Conservation (phyloP, 441 rosid species). For the Jatropha podagrica region DNA sequence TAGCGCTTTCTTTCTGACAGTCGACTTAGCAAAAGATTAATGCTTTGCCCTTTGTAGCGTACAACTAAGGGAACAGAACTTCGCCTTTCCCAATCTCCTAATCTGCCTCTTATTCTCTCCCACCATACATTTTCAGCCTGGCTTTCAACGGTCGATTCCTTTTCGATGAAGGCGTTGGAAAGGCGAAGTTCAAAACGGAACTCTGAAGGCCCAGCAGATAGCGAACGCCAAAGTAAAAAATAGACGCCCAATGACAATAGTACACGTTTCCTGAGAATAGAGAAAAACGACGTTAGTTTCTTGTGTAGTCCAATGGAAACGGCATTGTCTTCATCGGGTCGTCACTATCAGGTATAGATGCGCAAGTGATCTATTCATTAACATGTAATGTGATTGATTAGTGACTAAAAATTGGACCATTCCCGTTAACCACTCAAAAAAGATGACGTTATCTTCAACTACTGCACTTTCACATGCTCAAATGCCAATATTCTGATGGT, state of each 20-base stretch:
- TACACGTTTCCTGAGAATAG: slow-evolving; percentile 27
- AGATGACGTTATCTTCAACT: neutral
- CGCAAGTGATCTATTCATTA: too few species aligned
- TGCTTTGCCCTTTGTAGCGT: slow-evolving; percentile 12
- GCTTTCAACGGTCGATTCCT: slow-evolving; percentile 11
- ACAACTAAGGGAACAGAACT: slow-evolving; percentile 27
- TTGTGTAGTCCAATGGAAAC: too few species aligned
- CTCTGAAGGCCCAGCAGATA: neutral
- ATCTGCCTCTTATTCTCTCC: slow-evolving; percentile 27
- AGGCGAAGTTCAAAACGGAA: slow-evolving; percentile 2
- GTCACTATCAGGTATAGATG: too few species aligned
- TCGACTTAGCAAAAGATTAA: neutral
- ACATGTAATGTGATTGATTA: neutral
- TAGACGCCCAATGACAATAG: neutral
- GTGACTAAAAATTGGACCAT: neutral
- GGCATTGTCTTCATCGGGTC: too few species aligned
- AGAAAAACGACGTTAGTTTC: neutral
- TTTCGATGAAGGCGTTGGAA: neutral
- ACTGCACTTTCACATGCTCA: neutral
- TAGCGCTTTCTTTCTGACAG: neutral
- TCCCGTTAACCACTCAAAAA: too few species aligned
- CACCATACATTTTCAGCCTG: neutral
- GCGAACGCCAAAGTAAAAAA: slow-evolving; percentile 14
- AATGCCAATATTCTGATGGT: neutral
- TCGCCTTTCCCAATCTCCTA: slow-evolving; percentile 33